Percentiles rank a stretch among this genome's conserved stretches.
Conservation (phyloP, 164 flowering plant species). For the Macadamia tetraphylla region DNA sequence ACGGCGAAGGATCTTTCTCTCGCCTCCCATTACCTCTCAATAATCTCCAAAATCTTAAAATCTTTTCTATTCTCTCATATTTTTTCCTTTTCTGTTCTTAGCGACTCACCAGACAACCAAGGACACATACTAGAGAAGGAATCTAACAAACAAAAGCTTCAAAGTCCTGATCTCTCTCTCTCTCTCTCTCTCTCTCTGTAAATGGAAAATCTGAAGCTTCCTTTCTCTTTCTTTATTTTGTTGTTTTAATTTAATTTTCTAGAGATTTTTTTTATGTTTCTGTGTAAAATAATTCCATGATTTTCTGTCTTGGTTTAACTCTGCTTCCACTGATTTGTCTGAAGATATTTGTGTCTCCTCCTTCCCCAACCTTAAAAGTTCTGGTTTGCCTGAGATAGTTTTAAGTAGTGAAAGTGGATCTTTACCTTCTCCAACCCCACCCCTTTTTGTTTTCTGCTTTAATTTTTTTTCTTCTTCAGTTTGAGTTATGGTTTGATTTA, state of each 20-base stretch:
- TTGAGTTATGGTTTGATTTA: too few relatives aligned
- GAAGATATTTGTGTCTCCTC: background rate
- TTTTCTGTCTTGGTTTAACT: background rate
- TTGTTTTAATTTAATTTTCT: background rate
- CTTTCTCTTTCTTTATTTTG: background rate
- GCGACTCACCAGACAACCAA: background rate
- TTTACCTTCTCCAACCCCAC: too few relatives aligned
- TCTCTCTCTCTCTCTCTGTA: background rate
- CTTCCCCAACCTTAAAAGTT: background rate
- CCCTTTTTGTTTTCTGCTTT: too few relatives aligned
- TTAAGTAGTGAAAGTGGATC: background rate
- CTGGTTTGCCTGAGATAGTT: background rate
- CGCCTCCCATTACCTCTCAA: constrained; percentile 10
- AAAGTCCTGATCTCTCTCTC: too few relatives aligned
- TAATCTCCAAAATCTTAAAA: background rate
- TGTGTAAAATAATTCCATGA: background rate
- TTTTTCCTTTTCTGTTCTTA: background rate
- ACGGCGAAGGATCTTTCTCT: constrained; percentile 44
- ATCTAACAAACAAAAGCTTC: background rate
- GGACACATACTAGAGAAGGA: background rate
- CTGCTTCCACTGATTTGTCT: background rate
- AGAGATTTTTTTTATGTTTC: background rate
- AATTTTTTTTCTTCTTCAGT: too few relatives aligned
- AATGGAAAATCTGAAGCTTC: background rate
- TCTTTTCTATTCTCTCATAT: too few relatives aligned